A percentile compares a stretch with the other conserved stretches of the same genome.
phyloP scores from a whole-genome alignment of 2,329 filamentous ascomycete genomes.

The Trichophyton schoenleinii region DNA sequence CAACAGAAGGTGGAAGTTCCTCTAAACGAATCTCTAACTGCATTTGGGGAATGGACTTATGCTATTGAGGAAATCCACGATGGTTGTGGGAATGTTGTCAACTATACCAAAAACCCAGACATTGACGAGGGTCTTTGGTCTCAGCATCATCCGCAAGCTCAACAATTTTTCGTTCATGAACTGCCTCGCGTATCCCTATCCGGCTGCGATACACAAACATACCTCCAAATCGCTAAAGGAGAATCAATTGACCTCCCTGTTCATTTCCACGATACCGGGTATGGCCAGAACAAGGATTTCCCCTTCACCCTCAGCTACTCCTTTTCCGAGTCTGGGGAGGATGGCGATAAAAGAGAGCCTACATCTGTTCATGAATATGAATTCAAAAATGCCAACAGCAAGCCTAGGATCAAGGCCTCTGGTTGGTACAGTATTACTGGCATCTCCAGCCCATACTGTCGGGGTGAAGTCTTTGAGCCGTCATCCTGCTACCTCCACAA shows the following conservation, averaged over 20 bases:
- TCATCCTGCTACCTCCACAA: constrained; percentile 89
- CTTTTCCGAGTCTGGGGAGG: constrained; percentile 68
- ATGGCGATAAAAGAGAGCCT: constrained; percentile 31
- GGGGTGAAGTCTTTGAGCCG: constrained; percentile 81
- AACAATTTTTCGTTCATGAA: constrained; percentile 75
- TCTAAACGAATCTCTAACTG: constrained; percentile 77
- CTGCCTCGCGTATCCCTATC: constrained; percentile 60
- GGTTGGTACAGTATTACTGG: constrained; percentile 79
- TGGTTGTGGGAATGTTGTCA: constrained; percentile 73
- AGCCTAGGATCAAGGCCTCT: constrained; percentile 57
- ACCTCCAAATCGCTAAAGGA: constrained; percentile 72
- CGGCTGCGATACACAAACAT: constrained; percentile 66
- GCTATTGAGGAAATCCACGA: constrained; percentile 85
- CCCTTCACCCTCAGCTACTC: constrained; percentile 66
- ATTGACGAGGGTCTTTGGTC: constrained; percentile 52
- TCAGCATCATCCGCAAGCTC: constrained; percentile 52
- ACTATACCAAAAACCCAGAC: constrained; percentile 48
- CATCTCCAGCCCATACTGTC: constrained; percentile 67
- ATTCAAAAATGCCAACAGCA: constrained; percentile 45
- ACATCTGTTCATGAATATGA: constrained; percentile 48
- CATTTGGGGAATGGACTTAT: constrained; percentile 74
- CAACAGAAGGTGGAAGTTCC: constrained; percentile 63
- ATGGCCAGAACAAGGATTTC: constrained; percentile 45
- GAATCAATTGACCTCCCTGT: constrained; percentile 57
- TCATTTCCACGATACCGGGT: constrained; percentile 51